Evolutionary conservation across 2,329 filamentous ascomycete genomes (phyloP).

Genomic region (Fusarium sp.): DNA sequence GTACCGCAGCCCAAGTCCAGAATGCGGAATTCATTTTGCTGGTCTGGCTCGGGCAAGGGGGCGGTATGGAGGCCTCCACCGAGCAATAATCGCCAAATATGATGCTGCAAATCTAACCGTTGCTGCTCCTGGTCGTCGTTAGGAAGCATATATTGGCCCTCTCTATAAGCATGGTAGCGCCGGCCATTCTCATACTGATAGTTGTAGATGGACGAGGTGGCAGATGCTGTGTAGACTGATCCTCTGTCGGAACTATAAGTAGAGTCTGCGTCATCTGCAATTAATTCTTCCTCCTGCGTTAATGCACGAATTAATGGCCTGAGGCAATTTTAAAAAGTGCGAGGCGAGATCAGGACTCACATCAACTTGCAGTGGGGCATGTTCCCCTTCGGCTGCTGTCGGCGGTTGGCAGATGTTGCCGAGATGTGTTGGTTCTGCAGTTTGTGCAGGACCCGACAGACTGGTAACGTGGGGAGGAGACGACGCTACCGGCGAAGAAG

Average conservation of each 20-base stretch:
- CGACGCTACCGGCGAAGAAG: background rate
- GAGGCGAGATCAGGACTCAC: constrained; percentile 9
- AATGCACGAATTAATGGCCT: background rate
- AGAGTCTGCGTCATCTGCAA: constrained; percentile 51
- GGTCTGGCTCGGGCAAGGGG: constrained; percentile 46
- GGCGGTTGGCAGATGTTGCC: constrained; percentile 3
- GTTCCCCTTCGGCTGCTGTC: constrained; percentile 7
- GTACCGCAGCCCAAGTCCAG: constrained; percentile 74
- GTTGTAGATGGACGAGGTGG: constrained; percentile 61
- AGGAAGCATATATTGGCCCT: constrained; percentile 50
- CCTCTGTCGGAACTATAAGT: constrained; percentile 54
- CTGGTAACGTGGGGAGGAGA: constrained; percentile 21
- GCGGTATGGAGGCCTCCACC: constrained; percentile 46
- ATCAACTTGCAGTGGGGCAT: constrained; percentile 36
- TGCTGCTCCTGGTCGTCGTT: constrained; percentile 56
- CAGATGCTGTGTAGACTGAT: constrained; percentile 52
- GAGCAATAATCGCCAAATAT: constrained; percentile 51
- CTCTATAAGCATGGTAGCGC: constrained; percentile 53
- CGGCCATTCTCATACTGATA: constrained; percentile 56
- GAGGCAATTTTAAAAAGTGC: no score
- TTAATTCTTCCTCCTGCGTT: constrained; percentile 34
- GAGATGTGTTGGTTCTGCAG: background rate
- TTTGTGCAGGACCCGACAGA: constrained; percentile 13
- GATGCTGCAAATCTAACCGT: constrained; percentile 57
- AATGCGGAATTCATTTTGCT: constrained; percentile 55